Evolutionary conservation across 2,329 filamentous ascomycete genomes (phyloP).

Genomic region (Fonsecaea nubica): DNA sequence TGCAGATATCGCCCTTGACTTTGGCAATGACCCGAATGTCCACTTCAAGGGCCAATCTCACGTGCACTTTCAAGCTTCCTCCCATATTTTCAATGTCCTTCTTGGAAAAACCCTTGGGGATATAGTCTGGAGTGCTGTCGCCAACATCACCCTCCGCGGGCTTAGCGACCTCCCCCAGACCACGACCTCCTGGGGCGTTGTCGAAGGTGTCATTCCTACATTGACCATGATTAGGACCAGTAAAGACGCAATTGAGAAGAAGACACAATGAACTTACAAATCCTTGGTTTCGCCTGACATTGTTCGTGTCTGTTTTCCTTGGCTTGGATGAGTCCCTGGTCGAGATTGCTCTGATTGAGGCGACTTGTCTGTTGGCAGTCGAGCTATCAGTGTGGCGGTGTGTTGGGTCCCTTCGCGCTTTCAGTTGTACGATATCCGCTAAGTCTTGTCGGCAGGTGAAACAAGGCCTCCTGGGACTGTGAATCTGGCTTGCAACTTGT

Average conservation of each 20-base stretch:
- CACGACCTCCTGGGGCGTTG: slow-evolving; percentile 13
- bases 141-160: neutral
- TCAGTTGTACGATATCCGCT: neutral
- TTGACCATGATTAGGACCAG: neutral
- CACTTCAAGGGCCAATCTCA: slow-evolving; percentile 32
- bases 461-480: neutral
- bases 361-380: neutral
- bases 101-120: slow-evolving; percentile 27
- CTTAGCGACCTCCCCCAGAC: slow-evolving; percentile 8
- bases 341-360: neutral
- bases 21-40: slow-evolving; percentile 33
- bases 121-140: slow-evolving; percentile 9
- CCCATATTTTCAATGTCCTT: slow-evolving; percentile 27
- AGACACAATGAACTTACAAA: slow-evolving; percentile 1
- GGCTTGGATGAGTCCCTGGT: neutral
- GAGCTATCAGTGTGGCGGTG: neutral
- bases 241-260: neutral
- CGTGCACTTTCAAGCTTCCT: slow-evolving; percentile 35
- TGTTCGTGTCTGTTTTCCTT: neutral
- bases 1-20: slow-evolving; percentile 34
- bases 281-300: slow-evolving; percentile 13
- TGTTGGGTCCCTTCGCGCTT: neutral
- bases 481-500: neutral
- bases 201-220: slow-evolving; percentile 8
- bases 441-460: neutral